Percentiles rank a stretch among this genome's conserved stretches.
Evolutionary conservation across 805 yeast genomes (phyloP).

Genomic region (Priceomyces melissophilus): DNA sequence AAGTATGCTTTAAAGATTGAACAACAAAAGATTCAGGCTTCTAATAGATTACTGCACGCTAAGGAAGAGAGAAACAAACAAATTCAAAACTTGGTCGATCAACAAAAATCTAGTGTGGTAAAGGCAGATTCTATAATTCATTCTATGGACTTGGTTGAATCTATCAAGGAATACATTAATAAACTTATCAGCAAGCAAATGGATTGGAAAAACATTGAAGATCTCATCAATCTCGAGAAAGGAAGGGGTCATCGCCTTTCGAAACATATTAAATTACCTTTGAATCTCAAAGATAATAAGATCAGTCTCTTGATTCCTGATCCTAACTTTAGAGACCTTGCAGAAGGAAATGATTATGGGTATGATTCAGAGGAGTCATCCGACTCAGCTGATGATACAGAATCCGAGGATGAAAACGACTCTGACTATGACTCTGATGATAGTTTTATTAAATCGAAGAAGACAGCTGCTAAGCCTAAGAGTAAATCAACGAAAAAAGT

Average conservation of each 20-base stretch:
- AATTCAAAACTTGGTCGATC: conserved; percentile 58
- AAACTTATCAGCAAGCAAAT: conserved; percentile 71
- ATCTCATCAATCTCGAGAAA: conserved; percentile 67
- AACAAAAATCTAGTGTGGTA: conserved; percentile 59
- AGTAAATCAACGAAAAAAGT: conserved; percentile 1
- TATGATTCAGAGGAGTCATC: conserved; percentile 10
- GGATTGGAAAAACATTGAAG: conserved; percentile 92
- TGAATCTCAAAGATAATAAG: conserved; percentile 66
- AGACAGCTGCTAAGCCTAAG: conserved; percentile 10
- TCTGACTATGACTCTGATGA: conserved; percentile 34
- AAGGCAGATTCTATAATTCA: conserved; percentile 74
- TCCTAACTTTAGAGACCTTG: conserved; percentile 29
- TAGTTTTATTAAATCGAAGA: conserved; percentile 9
- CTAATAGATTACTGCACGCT: conserved; percentile 71
- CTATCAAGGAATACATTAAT: conserved; percentile 66
- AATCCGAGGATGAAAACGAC: conserved; percentile 27
- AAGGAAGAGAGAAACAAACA: conserved; percentile 68
- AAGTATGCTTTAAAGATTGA: conserved; percentile 72
- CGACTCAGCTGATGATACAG: conserved; percentile 16
- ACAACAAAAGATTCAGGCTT: conserved; percentile 72
- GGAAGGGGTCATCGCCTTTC: conserved; percentile 64
- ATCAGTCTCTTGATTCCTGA: conserved; percentile 56
- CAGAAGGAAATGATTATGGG: conserved; percentile 6
- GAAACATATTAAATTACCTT: conserved; percentile 55
- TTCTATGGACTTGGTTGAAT: conserved; percentile 67